phyloP scores from a whole-genome alignment of 2,329 filamentous ascomycete species.

The Dothideomycetes sp. region DNA sequence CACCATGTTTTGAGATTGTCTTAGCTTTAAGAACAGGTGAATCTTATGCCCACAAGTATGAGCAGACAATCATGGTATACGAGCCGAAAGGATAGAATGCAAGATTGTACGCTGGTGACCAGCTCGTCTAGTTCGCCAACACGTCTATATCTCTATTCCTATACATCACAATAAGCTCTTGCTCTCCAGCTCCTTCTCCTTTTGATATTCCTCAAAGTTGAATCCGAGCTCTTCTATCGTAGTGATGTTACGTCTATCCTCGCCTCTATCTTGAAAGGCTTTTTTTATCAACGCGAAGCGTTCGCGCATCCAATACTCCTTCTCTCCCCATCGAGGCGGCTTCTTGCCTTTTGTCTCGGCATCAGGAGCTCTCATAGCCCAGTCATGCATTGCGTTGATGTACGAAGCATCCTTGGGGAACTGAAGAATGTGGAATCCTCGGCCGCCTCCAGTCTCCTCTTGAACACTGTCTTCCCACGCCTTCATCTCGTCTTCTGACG shows the following conservation, averaged over 20 bases:
- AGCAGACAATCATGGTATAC: too few relatives aligned
- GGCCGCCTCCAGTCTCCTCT: slow-evolving; percentile 33
- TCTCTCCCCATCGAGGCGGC: slow-evolving; percentile 60
- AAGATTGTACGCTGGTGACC: too few relatives aligned
- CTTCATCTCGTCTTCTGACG: slow-evolving; percentile 52
- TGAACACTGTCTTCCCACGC: slow-evolving; percentile 48
- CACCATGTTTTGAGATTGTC: too few relatives aligned
- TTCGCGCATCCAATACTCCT: slow-evolving; percentile 60
- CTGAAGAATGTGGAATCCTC: slow-evolving; percentile 42
- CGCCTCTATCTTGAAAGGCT: slow-evolving; percentile 57
- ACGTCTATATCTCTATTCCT: too few relatives aligned
- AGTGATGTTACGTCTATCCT: slow-evolving; percentile 44
- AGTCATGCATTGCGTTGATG: slow-evolving; percentile 57
- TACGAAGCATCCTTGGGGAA: slow-evolving; percentile 56
- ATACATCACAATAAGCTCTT: slow-evolving; percentile 11
- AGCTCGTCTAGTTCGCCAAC: too few relatives aligned
- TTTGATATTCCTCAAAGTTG: slow-evolving; percentile 21
- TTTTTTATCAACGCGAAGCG: slow-evolving; percentile 60
- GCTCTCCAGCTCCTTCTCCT: slow-evolving; percentile 13
- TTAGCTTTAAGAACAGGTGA: too few relatives aligned
- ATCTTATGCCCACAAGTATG: too few relatives aligned
- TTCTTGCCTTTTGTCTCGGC: slow-evolving; percentile 46
- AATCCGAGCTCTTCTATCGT: slow-evolving; percentile 60
- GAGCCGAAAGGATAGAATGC: too few relatives aligned
- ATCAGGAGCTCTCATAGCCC: slow-evolving; percentile 37